Percentiles rank a stretch among this genome's conserved stretches.
These are phyloP conservation scores for Nicotiana rustica DNA, from an alignment of 305 asterid genomes.

Conservation along the genomic window DNA sequence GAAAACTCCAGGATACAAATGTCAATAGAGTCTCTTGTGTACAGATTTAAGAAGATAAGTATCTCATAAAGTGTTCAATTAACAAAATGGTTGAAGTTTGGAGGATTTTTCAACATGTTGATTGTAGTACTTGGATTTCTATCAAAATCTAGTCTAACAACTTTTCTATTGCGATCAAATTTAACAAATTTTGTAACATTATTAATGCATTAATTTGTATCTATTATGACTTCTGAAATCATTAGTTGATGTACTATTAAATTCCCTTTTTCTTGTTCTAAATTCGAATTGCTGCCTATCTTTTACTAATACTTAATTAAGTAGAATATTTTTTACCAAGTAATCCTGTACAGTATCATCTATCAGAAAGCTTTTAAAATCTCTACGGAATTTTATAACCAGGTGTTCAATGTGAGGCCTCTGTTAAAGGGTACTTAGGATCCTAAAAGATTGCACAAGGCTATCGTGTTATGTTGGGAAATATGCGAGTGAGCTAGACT, in stretches of 20 bases:
- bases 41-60: constrained; percentile 65
- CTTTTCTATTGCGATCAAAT: neutral
- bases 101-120: neutral
- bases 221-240: constrained; percentile 26
- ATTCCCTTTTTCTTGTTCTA: constrained; percentile 24
- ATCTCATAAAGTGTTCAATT: constrained; percentile 40
- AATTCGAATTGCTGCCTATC: neutral
- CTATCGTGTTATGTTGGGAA: neutral
- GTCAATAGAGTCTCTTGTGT: constrained; percentile 65
- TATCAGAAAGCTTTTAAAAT: constrained; percentile 15
- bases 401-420: neutral
- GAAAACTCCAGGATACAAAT: constrained; percentile 75
- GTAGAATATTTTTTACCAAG: neutral
- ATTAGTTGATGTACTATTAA: constrained; percentile 5
- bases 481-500: neutral
- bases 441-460: neutral
- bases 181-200: neutral
- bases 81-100: constrained; percentile 12
- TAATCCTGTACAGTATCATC: neutral
- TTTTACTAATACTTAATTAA: neutral
- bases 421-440: constrained; percentile 18
- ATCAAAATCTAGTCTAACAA: neutral
- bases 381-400: neutral
- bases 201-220: neutral
- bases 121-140: constrained; percentile 5